Evolutionary conservation across 2,329 filamentous ascomycete species (phyloP).

Genomic region (Microcyclospora pomicola): DNA sequence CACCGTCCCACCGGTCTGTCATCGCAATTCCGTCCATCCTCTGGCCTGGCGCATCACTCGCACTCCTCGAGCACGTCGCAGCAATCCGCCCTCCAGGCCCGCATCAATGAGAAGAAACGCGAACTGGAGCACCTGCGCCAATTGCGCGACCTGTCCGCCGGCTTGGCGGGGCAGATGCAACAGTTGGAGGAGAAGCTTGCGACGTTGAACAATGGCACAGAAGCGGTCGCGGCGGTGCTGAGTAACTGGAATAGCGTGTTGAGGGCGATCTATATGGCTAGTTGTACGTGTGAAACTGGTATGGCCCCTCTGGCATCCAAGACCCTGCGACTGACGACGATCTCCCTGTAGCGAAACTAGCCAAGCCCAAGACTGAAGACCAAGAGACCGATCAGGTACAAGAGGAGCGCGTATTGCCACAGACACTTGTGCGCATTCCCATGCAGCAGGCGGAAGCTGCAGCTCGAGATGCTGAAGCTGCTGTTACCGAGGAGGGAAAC

Average conservation of each 20-base stretch:
- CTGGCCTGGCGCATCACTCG: constrained; percentile 18
- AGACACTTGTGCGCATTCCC: constrained; percentile 73
- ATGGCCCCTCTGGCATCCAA: no score
- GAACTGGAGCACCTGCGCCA: constrained; percentile 69
- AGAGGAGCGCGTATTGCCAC: constrained; percentile 47
- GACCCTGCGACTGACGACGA: no score
- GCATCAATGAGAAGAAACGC: constrained; percentile 74
- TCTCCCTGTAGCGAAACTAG: constrained; percentile 48
- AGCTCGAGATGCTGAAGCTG: constrained; percentile 15
- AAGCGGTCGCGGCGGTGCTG: constrained; percentile 74
- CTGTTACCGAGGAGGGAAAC: not conserved
- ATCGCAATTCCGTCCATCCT: constrained; percentile 48
- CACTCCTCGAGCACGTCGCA: constrained; percentile 33
- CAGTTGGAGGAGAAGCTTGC: constrained; percentile 62
- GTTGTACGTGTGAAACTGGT: constrained; percentile 40
- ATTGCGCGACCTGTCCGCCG: constrained; percentile 63
- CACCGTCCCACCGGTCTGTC: constrained; percentile 34
- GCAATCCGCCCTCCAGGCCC: constrained; percentile 55
- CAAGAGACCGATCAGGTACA: constrained; percentile 30
- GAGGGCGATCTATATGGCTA: constrained; percentile 74
- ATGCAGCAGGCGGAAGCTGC: constrained; percentile 47
- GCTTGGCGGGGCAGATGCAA: constrained; percentile 70
- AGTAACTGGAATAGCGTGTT: constrained; percentile 82
- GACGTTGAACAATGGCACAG: constrained; percentile 68
- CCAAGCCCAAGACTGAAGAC: constrained; percentile 40